Conservation (phyloP, 2,329 filamentous ascomycete species). For the Colletotrichum caudatum region DNA sequence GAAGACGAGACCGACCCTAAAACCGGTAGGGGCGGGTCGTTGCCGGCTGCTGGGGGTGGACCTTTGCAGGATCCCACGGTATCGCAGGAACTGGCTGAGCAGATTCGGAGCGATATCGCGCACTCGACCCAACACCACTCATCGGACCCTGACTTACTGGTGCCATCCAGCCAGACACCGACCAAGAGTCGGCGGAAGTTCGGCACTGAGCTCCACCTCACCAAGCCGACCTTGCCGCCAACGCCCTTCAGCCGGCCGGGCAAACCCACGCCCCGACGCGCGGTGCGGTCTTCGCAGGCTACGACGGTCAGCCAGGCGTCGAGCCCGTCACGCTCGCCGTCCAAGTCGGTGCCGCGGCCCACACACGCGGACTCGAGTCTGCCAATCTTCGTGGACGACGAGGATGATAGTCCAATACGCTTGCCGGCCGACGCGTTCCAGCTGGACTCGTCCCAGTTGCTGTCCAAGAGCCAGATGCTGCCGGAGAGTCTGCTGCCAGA, state of each 20-base stretch:
- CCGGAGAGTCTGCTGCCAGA: conserved; percentile 60
- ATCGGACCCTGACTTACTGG: conserved; percentile 46
- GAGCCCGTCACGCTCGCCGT: conserved; percentile 49
- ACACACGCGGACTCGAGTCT: conserved; percentile 44
- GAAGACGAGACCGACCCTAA: conserved; percentile 35
- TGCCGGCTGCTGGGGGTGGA: conserved; percentile 23
- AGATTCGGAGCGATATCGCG: conserved; percentile 59
- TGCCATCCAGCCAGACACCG: conserved; percentile 49
- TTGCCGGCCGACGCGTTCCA: conserved; percentile 43
- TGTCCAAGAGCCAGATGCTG: conserved; percentile 65
- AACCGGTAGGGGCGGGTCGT: conserved; percentile 23
- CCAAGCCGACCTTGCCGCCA: conserved; percentile 31
- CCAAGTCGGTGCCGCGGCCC: conserved; percentile 46
- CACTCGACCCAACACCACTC: conserved; percentile 51
- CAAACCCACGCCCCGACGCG: conserved; percentile 38
- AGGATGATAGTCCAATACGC: conserved; percentile 44
- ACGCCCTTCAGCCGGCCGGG: conserved; percentile 39
- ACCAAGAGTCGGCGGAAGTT: conserved; percentile 22
- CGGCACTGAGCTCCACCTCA: conserved; percentile 30
- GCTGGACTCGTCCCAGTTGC: conserved; percentile 59
- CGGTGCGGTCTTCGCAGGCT: conserved; percentile 47
- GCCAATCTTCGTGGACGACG: conserved; percentile 41
- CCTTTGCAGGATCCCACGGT: conserved; percentile 49
- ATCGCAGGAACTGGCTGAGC: conserved; percentile 65
- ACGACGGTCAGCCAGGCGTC: conserved; percentile 54